A percentile compares a stretch with the other conserved stretches of the same genome.
Conservation (phyloP, 129 eudicot genomes). For the Deinandra increscens region DNA sequence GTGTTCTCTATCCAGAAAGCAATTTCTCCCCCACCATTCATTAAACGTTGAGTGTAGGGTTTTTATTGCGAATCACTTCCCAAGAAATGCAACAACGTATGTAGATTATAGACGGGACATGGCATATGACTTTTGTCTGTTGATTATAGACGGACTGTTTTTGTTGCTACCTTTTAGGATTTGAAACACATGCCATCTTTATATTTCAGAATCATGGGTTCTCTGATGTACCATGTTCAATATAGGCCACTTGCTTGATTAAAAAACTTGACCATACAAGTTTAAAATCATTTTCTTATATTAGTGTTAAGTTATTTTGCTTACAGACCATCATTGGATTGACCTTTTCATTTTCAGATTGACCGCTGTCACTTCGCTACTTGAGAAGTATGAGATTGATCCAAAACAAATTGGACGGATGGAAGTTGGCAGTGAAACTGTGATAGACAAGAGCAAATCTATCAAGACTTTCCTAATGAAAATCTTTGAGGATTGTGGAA, state of each 20-base stretch:
- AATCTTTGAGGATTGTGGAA: conserved; percentile 84
- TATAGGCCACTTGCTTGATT: no score
- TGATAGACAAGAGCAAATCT: conserved; percentile 94
- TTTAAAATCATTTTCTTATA: no score
- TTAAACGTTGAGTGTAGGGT: no score
- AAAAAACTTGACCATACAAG: no score
- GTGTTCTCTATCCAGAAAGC: no score
- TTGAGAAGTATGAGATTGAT: conserved; percentile 75
- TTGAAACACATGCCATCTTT: neutral
- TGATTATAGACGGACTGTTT: neutral
- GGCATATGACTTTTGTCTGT: neutral
- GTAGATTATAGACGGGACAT: neutral
- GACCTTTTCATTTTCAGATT: conserved; percentile 50
- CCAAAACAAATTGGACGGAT: conserved; percentile 91
- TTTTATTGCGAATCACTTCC: no score
- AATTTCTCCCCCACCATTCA: no score
- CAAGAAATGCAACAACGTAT: neutral
- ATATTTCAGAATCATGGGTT: neutral
- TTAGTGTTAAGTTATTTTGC: no score
- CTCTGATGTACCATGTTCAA: no score
- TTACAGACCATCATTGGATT: neutral
- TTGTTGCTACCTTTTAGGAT: neutral
- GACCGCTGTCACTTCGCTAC: conserved; percentile 89
- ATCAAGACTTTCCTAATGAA: conserved; percentile 92
- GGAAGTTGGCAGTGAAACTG: conserved; percentile 98